Percentiles rank a stretch among this genome's conserved stretches.
These are phyloP conservation scores for Gremmenia infestans DNA, from an alignment of 2,329 filamentous ascomycete species.

Conservation along the genomic window DNA sequence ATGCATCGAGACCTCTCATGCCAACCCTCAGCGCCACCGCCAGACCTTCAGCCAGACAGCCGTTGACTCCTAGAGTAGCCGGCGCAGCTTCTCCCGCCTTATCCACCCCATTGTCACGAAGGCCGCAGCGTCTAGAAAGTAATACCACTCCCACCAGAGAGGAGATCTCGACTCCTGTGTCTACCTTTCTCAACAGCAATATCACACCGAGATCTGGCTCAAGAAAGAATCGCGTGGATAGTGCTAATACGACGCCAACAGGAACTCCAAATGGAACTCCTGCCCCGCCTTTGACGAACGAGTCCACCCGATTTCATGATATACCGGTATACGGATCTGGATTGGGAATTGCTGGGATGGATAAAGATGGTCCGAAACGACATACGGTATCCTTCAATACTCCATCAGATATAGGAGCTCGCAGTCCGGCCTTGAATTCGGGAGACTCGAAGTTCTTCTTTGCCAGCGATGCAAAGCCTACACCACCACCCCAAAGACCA, in stretches of 20 bases:
- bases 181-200: conserved; percentile 58
- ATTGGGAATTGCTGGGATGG: conserved; percentile 22
- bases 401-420: conserved; percentile 31
- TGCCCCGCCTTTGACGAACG: conserved; percentile 29
- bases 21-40: conserved; percentile 62
- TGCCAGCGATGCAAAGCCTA: conserved; percentile 67
- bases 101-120: conserved; percentile 36
- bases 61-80: conserved; percentile 55
- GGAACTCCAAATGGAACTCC: conserved; percentile 48
- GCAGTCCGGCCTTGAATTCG: conserved; percentile 22
- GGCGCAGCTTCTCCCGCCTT: conserved; percentile 28
- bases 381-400: conserved; percentile 37
- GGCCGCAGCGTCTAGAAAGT: conserved; percentile 43
- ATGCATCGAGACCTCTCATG: conserved; percentile 51
- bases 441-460: conserved; percentile 79
- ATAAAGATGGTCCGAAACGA: conserved; percentile 26
- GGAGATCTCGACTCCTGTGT: conserved; percentile 47
- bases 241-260: conserved; percentile 60
- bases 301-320: conserved; percentile 32
- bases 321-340: conserved; percentile 11
- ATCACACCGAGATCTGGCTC: conserved; percentile 75
- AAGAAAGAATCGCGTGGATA: conserved; percentile 67
- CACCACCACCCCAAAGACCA: conserved; percentile 19
- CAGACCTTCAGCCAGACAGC: conserved; percentile 46
- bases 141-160: conserved; percentile 35